Evolutionary conservation across 129 eudicot species (phyloP).

Genomic region (Saussurea involucrata): DNA sequence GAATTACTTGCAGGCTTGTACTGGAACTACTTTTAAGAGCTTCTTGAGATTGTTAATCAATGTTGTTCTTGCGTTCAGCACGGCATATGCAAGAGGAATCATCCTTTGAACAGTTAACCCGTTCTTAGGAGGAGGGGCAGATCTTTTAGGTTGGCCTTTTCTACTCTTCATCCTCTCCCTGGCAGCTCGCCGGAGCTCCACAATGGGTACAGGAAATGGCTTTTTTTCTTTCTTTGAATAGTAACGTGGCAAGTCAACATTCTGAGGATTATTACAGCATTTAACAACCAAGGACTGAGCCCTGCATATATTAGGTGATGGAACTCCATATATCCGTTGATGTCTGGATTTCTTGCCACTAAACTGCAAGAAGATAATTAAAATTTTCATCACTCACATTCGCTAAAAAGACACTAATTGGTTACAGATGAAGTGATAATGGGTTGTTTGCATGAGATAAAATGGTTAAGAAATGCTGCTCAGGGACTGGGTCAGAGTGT

Average conservation of each 20-base stretch:
- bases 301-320: conserved; percentile 20
- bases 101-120: conserved; percentile 70
- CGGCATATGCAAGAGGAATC: conserved; percentile 79
- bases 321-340: conserved; percentile 23
- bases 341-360: conserved; percentile 32
- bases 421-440: neutral
- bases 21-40: conserved; percentile 77
- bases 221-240: conserved; percentile 77
- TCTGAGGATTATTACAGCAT: conserved; percentile 77
- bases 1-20: conserved; percentile 88
- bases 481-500: neutral
- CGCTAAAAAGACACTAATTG: neutral
- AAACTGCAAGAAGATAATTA: conserved; percentile 34
- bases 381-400: neutral
- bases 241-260: conserved; percentile 88
- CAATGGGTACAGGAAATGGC: conserved; percentile 87
- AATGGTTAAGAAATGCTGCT: neutral
- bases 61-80: conserved; percentile 69
- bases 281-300: conserved; percentile 34
- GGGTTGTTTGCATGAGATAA: neutral
- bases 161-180: conserved; percentile 82
- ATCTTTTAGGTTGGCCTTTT: conserved; percentile 51
- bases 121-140: conserved; percentile 76
- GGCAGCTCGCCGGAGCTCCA: conserved; percentile 88
- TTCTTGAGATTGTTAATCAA: conserved; percentile 76